phyloP scores from a whole-genome alignment of 768 basidiomycete species.

The Xerocomellus amylosporus region DNA sequence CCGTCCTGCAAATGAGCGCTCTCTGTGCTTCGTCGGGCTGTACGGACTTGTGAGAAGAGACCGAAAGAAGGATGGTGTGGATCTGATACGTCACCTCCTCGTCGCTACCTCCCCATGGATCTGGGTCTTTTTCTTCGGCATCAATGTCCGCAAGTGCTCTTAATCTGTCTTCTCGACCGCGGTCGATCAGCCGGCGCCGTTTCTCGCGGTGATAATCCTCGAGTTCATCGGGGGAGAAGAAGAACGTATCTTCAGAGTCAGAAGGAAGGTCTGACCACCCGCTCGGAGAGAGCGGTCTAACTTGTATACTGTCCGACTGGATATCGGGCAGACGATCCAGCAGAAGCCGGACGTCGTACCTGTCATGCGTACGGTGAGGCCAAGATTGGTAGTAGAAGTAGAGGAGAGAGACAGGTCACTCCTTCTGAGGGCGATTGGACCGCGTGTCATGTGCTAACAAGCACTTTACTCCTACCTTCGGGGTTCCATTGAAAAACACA shows the following conservation, averaged over 20 bases:
- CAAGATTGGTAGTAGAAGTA: constrained; percentile 7
- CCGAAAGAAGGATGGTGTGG: not conserved
- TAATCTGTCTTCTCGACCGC: constrained; percentile 62
- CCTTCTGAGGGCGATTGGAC: not conserved
- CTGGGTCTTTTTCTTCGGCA: constrained; percentile 37
- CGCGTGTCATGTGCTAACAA: constrained; percentile 2
- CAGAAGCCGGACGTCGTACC: constrained; percentile 80
- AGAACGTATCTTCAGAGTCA: constrained; percentile 83
- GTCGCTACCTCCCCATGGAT: constrained; percentile 65
- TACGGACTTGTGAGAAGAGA: constrained; percentile 10
- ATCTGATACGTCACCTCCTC: constrained; percentile 53
- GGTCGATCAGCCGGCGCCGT: constrained; percentile 59
- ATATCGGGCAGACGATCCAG: constrained; percentile 47
- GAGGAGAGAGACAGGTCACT: constrained; percentile 20
- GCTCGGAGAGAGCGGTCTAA: constrained; percentile 43
- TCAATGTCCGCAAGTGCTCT: constrained; percentile 50
- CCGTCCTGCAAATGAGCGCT: constrained; percentile 74
- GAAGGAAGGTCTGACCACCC: constrained; percentile 88
- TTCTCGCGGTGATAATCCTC: constrained; percentile 69
- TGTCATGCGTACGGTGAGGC: constrained; percentile 34
- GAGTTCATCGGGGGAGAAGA: constrained; percentile 63
- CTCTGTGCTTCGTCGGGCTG: constrained; percentile 60
- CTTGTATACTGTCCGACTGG: not conserved
- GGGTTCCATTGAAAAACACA: not conserved
- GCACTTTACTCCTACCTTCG: constrained; percentile 11